Evolutionary conservation across 1,139 yeast genomes (phyloP).

Genomic region (Blastobotrys malaysiensis): DNA sequence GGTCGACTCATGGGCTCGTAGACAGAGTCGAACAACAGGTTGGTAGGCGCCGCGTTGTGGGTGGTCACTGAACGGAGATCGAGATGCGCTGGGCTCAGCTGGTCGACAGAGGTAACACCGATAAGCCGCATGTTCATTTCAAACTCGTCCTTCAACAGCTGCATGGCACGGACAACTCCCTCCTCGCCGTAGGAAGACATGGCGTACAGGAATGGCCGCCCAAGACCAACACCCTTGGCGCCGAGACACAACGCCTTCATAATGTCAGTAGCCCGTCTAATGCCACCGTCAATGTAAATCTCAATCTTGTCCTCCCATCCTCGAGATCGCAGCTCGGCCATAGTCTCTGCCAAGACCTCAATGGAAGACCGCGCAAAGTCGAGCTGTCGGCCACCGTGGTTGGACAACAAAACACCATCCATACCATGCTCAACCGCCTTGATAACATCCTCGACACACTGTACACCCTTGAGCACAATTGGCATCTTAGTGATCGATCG

Average conservation of each 20-base stretch:
- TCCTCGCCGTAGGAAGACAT: slow-evolving; percentile 71
- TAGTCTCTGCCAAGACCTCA: slow-evolving; percentile 61
- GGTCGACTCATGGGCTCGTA: slow-evolving; percentile 38
- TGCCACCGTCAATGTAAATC: slow-evolving; percentile 69
- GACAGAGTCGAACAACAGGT: slow-evolving; percentile 39
- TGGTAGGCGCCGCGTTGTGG: slow-evolving; percentile 43
- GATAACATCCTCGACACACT: slow-evolving; percentile 61
- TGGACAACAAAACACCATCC: slow-evolving; percentile 63
- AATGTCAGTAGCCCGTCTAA: slow-evolving; percentile 68
- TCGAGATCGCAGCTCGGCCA: slow-evolving; percentile 46
- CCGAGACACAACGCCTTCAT: slow-evolving; percentile 70
- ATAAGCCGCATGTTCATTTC: slow-evolving; percentile 83
- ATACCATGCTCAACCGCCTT: slow-evolving; percentile 57
- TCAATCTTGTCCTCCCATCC: slow-evolving; percentile 52
- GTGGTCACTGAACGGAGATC: slow-evolving; percentile 40
- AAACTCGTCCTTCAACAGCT: slow-evolving; percentile 72
- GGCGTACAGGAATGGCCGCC: slow-evolving; percentile 71
- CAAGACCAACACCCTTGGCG: slow-evolving; percentile 73
- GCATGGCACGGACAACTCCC: slow-evolving; percentile 76
- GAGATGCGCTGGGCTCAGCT: slow-evolving; percentile 52
- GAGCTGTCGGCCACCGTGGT: slow-evolving; percentile 77
- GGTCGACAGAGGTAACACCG: slow-evolving; percentile 64
- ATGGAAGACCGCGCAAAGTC: slow-evolving; percentile 66
- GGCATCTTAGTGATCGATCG: slow-evolving; percentile 55
- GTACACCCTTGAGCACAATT: slow-evolving; percentile 64